These are phyloP conservation scores for Ganoderma lingzhi DNA, from an alignment of 1,284 basidiomycete genomes.

Conservation along the genomic window DNA sequence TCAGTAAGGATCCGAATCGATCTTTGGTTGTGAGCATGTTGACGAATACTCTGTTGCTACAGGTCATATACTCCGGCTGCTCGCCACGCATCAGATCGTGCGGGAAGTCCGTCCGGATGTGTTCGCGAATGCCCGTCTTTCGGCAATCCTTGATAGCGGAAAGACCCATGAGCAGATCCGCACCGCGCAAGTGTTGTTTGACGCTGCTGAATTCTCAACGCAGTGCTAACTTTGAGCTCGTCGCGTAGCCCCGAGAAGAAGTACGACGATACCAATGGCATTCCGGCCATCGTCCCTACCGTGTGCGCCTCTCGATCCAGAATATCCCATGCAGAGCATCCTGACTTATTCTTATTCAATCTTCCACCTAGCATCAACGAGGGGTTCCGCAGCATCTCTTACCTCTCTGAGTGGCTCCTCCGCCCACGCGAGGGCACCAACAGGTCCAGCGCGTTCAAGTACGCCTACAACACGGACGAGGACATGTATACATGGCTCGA, in stretches of 20 bases:
- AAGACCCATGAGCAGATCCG: slow-evolving; percentile 33
- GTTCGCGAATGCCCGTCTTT: slow-evolving; percentile 42
- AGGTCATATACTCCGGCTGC: slow-evolving; percentile 40
- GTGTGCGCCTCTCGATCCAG: slow-evolving; percentile 50
- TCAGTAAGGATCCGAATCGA: neutral
- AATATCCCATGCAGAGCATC: neutral
- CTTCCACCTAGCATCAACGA: neutral
- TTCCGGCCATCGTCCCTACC: slow-evolving; percentile 69
- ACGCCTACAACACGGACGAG: slow-evolving; percentile 37
- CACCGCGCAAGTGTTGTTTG: slow-evolving; percentile 35
- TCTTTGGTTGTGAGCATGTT: neutral
- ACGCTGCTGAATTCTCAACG: neutral
- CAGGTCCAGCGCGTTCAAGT: slow-evolving; percentile 32
- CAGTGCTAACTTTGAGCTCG: neutral
- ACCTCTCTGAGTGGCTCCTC: slow-evolving; percentile 1
- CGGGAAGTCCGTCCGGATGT: slow-evolving; percentile 40
- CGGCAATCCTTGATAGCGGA: slow-evolving; percentile 39
- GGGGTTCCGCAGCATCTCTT: neutral
- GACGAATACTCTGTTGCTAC: neutral
- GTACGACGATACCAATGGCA: slow-evolving; percentile 66
- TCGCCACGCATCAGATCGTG: slow-evolving; percentile 40
- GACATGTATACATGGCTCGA: slow-evolving; percentile 38
- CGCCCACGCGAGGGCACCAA: neutral
- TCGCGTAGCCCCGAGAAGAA: slow-evolving; percentile 58
- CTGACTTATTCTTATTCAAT: neutral